Evolutionary conservation across 2,329 filamentous ascomycete genomes (phyloP), one percentile per base, ranked within the genome.

Genomic region (Neoarthrinium moseri): DNA sequence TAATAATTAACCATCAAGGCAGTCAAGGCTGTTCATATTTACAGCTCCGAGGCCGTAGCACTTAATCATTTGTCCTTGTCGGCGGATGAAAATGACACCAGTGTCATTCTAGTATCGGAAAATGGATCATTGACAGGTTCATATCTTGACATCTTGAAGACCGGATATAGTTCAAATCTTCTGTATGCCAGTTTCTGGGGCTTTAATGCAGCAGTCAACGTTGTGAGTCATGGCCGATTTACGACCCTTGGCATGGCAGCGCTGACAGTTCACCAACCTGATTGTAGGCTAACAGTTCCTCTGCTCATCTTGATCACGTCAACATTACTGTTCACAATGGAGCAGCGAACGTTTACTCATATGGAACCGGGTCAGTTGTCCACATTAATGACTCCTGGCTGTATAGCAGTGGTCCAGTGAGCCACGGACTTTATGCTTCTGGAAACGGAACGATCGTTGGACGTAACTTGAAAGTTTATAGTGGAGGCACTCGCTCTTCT

Each of bases 311-410:
- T 10, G 40, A 43, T 29, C 27, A 43, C 26, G 27, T 43, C 27
- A 43, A 43, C 13, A 34, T 43, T 22, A 43, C 40, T 10, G 40
- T 43, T 11, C 40, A 43, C 40, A 43, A 43, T 20, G 40, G 40
- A 6, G 40, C 26, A 18, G 40, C 40, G 22, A 43, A 43, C 27
- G 40, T 43, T 12, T 43, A 43, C 26, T 33, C 40, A n/a, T 43
- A 43, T 22, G 40, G 40, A 17, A 43, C 5, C 17, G 29, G 21
- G 17, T 33, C 40, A 15, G 27, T 43, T 5, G 40, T 43, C 17
- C 33, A 26, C 17, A 29, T 43, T 15, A 22, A 43, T 15, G 13
- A 43, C 40, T 32, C 40, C 20, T 43, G 40, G 40, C 20, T 43
- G 7, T 43, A 43, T 29, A 43, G 40, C 40, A 43, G 40, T 22